Percentiles rank a stretch among this genome's conserved stretches.
Evolutionary conservation across 768 basidiomycete species (phyloP).

Genomic region (Hygrophorus russula): DNA sequence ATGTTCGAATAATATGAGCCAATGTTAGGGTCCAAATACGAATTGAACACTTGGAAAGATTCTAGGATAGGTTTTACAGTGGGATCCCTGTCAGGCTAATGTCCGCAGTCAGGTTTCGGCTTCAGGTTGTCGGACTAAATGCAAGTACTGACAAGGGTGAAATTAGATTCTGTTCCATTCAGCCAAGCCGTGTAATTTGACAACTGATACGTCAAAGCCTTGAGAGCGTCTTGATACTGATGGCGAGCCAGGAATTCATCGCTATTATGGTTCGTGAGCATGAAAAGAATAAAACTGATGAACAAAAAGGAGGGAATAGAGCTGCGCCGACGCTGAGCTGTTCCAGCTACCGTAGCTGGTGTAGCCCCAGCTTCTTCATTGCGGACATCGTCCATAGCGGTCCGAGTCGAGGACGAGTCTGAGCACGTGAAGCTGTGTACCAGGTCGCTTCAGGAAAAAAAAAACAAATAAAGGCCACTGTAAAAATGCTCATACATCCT

Average conservation of each 20-base stretch:
- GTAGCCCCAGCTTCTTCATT: conserved; percentile 31
- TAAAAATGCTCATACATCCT: no score
- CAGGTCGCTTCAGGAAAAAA: no score
- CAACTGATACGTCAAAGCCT: conserved; percentile 43
- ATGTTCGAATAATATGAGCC: conserved; percentile 65
- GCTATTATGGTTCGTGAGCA: conserved; percentile 66
- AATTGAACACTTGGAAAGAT: conserved; percentile 33
- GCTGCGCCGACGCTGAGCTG: conserved; percentile 33
- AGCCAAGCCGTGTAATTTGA: conserved; percentile 73
- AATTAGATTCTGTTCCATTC: conserved; percentile 55
- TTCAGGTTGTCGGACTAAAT: neutral
- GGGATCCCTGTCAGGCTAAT: conserved; percentile 36
- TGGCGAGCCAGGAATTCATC: conserved; percentile 56
- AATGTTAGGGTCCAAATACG: conserved; percentile 28
- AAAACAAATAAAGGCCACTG: no score
- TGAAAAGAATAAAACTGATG: conserved; percentile 61
- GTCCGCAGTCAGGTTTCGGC: conserved; percentile 2
- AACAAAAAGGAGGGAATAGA: conserved; percentile 67
- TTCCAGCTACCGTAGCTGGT: conserved; percentile 14
- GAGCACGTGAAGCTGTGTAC: neutral
- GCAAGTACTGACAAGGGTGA: conserved; percentile 40
- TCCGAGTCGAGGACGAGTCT: neutral
- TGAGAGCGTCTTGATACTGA: conserved; percentile 57
- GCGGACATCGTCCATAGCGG: conserved; percentile 9
- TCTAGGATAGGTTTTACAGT: conserved; percentile 36